phyloP scores from a whole-genome alignment of 345 rosid species.

The Nasturtium officinale region DNA sequence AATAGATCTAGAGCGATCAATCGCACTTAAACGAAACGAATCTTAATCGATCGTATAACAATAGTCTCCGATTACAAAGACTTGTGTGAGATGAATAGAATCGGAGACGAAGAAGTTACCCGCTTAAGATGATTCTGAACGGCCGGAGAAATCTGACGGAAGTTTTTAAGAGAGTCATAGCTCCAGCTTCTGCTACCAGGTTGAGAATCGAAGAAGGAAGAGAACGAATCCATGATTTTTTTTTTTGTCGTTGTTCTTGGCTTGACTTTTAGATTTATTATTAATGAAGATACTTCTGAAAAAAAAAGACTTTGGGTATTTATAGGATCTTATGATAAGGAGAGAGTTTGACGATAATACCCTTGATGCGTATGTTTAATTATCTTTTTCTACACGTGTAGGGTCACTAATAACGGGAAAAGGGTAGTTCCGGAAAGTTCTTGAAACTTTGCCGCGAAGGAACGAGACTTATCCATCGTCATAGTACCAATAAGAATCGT shows the following conservation, averaged over 20 bases:
- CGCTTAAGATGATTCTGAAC: constrained; percentile 89
- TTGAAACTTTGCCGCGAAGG: constrained; percentile 38
- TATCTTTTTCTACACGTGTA: background rate
- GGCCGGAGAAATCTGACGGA: constrained; percentile 65
- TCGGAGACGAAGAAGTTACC: constrained; percentile 44
- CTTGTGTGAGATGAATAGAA: background rate
- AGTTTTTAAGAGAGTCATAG: constrained; percentile 67
- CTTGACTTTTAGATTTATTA: background rate
- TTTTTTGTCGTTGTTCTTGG: background rate
- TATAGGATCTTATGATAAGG: constrained; percentile 2
- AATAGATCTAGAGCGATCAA: background rate
- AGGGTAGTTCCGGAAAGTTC: constrained; percentile 25
- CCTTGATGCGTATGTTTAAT: background rate
- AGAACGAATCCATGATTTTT: constrained; percentile 66
- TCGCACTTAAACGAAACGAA: background rate
- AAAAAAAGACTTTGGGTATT: background rate
- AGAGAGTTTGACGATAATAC: background rate
- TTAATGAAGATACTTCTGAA: background rate
- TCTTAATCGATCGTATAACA: background rate
- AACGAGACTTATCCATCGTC: constrained; percentile 15
- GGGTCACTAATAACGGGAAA: background rate
- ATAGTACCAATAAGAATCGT: background rate
- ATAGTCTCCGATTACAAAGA: background rate
- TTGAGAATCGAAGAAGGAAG: constrained; percentile 75
- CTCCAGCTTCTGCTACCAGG: constrained; percentile 61